Percentiles rank a stretch among this genome's conserved stretches.
Evolutionary conservation across 306 rosid genomes (phyloP).

Genomic region (Dryas octopetala): DNA sequence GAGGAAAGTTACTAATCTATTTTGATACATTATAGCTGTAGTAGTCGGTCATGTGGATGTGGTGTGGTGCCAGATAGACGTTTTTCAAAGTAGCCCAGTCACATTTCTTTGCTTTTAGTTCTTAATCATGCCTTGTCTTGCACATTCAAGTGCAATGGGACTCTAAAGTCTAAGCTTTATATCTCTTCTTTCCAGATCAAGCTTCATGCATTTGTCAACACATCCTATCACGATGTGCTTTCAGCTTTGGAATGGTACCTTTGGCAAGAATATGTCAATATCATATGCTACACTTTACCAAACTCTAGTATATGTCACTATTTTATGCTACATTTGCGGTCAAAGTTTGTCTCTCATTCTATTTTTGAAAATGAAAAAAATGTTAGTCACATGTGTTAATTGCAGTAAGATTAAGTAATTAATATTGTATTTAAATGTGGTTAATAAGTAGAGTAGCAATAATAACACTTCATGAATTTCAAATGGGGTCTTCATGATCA

Average conservation of each 20-base stretch:
- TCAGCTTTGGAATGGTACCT: neutral
- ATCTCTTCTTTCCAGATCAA: conserved; percentile 29
- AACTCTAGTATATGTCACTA: no score
- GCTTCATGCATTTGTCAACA: conserved; percentile 27
- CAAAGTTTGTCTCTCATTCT: no score
- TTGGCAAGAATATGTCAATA: neutral
- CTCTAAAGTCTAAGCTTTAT: conserved; percentile 14
- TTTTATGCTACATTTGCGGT: no score
- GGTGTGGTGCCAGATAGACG: neutral
- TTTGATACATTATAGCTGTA: conserved; percentile 9
- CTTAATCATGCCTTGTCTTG: conserved; percentile 14
- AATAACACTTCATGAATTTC: no score
- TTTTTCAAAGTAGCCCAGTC: neutral
- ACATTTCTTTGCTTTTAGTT: conserved; percentile 12
- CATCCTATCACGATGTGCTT: neutral
- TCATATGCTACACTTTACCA: neutral
- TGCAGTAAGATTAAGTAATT: no score
- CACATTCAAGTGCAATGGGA: conserved; percentile 12
- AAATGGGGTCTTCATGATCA: neutral
- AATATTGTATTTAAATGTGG: no score
- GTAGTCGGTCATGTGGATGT: neutral
- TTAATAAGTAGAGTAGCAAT: no score
- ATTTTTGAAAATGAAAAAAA: no score
- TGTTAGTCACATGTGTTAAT: no score
- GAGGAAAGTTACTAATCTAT: conserved; percentile 1